Evolutionary conservation across 345 rosid genomes (phyloP).

Genomic region (Excoecaria agallocha): DNA sequence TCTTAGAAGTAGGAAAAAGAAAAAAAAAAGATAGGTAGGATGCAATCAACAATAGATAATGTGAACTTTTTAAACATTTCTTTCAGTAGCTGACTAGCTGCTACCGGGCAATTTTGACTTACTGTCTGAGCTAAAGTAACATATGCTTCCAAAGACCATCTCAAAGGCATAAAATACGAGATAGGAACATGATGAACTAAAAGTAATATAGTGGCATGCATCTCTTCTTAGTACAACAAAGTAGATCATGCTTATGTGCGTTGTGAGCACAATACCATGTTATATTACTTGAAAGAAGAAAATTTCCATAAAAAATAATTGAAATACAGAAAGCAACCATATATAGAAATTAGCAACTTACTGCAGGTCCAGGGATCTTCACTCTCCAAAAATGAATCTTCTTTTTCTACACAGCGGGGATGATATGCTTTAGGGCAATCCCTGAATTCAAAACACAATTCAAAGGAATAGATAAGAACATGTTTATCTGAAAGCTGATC

Average conservation of each 20-base stretch:
- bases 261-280: background rate
- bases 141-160: background rate
- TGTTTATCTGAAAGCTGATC: background rate
- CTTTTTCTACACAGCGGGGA: constrained; percentile 34
- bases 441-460: constrained; percentile 26
- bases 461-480: background rate
- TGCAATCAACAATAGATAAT: background rate
- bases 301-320: background rate
- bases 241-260: background rate
- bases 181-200: background rate
- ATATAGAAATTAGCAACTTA: constrained; percentile 22
- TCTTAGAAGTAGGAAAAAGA: background rate
- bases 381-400: constrained; percentile 34
- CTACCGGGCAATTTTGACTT: background rate
- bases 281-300: background rate
- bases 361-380: constrained; percentile 39
- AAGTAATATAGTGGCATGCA: background rate
- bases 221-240: background rate
- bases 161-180: background rate
- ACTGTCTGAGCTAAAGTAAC: background rate
- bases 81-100: background rate
- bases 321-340: background rate
- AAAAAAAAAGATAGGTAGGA: constrained; percentile 7
- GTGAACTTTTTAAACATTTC: too few species aligned
- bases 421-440: constrained; percentile 51